Percentiles rank a stretch among this genome's conserved stretches.
Conservation (phyloP, 768 basidiomycete species). For the Hericium rajendrae region DNA sequence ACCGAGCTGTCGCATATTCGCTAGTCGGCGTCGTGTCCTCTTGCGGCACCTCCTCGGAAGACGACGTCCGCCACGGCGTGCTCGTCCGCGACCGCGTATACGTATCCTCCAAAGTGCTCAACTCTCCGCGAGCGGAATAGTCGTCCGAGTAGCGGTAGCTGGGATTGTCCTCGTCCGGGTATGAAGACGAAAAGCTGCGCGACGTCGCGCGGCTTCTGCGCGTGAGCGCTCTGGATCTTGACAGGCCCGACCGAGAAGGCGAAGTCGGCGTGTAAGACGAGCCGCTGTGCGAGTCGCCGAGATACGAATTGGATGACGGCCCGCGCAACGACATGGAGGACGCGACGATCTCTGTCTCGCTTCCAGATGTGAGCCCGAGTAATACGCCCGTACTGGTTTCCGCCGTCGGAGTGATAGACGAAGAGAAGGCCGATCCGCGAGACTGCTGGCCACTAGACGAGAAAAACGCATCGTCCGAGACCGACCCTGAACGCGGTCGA, state of each 20-base stretch:
- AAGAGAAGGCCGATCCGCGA: constrained; percentile 24
- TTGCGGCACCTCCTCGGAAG: constrained; percentile 22
- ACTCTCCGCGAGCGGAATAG: constrained; percentile 8
- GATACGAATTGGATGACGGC: constrained; percentile 43
- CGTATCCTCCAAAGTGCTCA: constrained; percentile 11
- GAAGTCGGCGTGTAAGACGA: constrained; percentile 41
- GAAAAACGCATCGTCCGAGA: constrained; percentile 40
- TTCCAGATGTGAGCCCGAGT: constrained; percentile 28
- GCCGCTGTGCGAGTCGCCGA: constrained; percentile 40
- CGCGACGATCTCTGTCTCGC: constrained; percentile 36
- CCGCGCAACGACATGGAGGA: constrained; percentile 37
- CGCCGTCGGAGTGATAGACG: constrained; percentile 20
- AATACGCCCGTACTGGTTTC: constrained; percentile 23
- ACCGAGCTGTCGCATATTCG: constrained; percentile 38
- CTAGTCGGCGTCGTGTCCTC: constrained; percentile 15
- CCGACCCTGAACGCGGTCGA: constrained; percentile 20
- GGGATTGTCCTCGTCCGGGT: constrained; percentile 48
- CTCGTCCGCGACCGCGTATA: constrained; percentile 19
- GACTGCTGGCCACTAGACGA: constrained; percentile 22
- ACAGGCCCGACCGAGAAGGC: constrained; percentile 29
- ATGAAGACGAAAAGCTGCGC: constrained; percentile 33
- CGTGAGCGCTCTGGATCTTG: constrained; percentile 49
- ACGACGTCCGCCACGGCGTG: constrained; percentile 22
- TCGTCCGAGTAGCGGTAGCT: constrained; percentile 23
- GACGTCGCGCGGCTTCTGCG: constrained; percentile 36